These are phyloP conservation scores for Diplocarpon mali DNA, from an alignment of 2,329 filamentous ascomycete species.

Conservation along the genomic window DNA sequence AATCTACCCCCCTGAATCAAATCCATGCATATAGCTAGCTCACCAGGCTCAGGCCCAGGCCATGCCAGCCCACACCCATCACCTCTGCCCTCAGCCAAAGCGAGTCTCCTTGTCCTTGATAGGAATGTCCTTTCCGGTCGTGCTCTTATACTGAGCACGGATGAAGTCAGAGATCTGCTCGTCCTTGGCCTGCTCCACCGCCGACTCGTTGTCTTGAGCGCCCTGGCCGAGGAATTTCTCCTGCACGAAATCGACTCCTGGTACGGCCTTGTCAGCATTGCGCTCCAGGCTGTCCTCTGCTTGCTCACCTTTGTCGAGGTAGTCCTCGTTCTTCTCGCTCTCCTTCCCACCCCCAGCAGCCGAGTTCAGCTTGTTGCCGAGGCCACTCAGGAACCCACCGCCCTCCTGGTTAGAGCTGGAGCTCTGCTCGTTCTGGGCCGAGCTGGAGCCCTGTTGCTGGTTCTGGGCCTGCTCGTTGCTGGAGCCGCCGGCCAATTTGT, in stretches of 20 bases:
- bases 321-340: slow-evolving; percentile 73
- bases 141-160: slow-evolving; percentile 56
- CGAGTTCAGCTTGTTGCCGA: slow-evolving; percentile 60
- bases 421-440: slow-evolving; percentile 7
- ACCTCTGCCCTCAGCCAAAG: slow-evolving; percentile 19
- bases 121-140: slow-evolving; percentile 57
- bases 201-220: slow-evolving; percentile 59
- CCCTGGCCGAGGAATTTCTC: slow-evolving; percentile 63
- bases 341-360: slow-evolving; percentile 61
- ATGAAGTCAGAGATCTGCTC: slow-evolving; percentile 67
- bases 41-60: not conserved
- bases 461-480: slow-evolving; percentile 19
- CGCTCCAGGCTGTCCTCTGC: not conserved
- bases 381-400: slow-evolving; percentile 42
- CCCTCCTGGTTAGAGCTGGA: slow-evolving; percentile 11
- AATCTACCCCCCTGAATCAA: not conserved
- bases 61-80: not conserved
- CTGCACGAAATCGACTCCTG: slow-evolving; percentile 69
- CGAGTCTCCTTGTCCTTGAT: slow-evolving; percentile 55
- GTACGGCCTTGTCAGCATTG: slow-evolving; percentile 9
- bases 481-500: slow-evolving; percentile 36
- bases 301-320: slow-evolving; percentile 63
- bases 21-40: not conserved
- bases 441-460: slow-evolving; percentile 14
- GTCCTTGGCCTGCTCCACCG: slow-evolving; percentile 74